phyloP scores from a whole-genome alignment of 495 filamentous ascomycete genomes.

The Podospora pseudopauciseta region DNA sequence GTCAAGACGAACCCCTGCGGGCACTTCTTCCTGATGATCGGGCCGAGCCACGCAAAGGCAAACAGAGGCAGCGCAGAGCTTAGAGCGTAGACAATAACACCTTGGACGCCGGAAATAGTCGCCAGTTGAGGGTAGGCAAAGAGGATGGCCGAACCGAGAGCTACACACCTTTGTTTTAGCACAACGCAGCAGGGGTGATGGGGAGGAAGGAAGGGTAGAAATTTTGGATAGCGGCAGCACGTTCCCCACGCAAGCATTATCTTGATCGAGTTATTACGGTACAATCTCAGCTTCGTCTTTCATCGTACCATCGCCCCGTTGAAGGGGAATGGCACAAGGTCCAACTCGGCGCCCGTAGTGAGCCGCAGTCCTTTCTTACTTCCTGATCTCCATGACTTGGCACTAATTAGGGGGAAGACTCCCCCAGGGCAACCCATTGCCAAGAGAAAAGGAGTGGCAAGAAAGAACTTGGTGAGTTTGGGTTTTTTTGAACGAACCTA shows the following conservation, averaged over 20 bases:
- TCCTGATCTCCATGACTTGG: not conserved
- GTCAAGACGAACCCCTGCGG: constrained; percentile 76
- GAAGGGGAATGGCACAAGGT: constrained; percentile 45
- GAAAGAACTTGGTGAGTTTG: constrained; percentile 26
- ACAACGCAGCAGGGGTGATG: constrained; percentile 23
- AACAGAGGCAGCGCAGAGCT: constrained; percentile 63
- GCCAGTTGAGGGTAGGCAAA: constrained; percentile 76
- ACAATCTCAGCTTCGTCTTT: constrained; percentile 77
- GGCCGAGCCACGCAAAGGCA: constrained; percentile 64
- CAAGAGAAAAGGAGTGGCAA: constrained; percentile 1
- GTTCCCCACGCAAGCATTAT: constrained; percentile 93
- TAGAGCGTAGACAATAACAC: constrained; percentile 66
- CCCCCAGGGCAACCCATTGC: not conserved
- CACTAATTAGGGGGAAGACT: not conserved
- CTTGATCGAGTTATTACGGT: constrained; percentile 92
- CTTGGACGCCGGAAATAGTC: constrained; percentile 73
- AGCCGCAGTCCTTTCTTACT: constrained; percentile 52
- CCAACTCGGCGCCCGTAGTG: constrained; percentile 79
- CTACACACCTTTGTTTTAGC: constrained; percentile 41
- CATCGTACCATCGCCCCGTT: constrained; percentile 34
- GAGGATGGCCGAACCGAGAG: constrained; percentile 72
- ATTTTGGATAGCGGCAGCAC: constrained; percentile 69
- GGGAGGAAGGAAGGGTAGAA: constrained; percentile 29
- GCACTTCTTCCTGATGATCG: constrained; percentile 68
- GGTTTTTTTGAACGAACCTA: constrained; percentile 29